A percentile compares a stretch with the other conserved stretches of the same genome.
phyloP scores from a whole-genome alignment of 2,329 filamentous ascomycete species.

The Apiospora sp. region DNA sequence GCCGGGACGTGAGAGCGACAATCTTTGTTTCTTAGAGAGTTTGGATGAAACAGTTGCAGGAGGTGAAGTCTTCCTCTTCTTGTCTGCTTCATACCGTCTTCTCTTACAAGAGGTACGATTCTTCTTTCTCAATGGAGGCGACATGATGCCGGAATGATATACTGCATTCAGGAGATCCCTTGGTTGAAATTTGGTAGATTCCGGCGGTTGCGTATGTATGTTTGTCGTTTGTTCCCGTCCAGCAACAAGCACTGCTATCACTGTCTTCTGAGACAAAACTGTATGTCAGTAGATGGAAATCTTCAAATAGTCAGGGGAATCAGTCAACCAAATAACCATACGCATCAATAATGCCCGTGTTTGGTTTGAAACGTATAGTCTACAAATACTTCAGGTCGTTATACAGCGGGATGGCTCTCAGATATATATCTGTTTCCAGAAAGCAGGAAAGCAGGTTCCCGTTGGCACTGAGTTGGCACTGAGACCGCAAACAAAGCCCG shows the following conservation, averaged over 20 bases:
- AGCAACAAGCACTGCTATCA: neutral
- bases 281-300: neutral
- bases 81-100: neutral
- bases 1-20: neutral
- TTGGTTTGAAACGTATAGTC: neutral
- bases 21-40: neutral
- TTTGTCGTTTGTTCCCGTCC: neutral
- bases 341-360: neutral
- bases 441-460: neutral
- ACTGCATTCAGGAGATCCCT: neutral
- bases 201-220: neutral
- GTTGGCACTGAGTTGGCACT: neutral
- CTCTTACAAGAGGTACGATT: neutral
- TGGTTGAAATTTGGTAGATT: neutral
- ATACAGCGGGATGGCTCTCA: neutral
- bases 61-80: neutral
- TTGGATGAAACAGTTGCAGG: neutral
- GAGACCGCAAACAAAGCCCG: neutral
- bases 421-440: neutral
- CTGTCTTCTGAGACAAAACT: neutral
- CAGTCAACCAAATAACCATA: neutral
- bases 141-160: neutral
- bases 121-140: neutral
- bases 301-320: neutral
- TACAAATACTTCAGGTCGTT: neutral